Percentiles rank a stretch among this genome's conserved stretches.
These are phyloP conservation scores for Plasmodium cynomolgi DNA, from an alignment of 169 alveolate genomes.

Conservation along the genomic window DNA sequence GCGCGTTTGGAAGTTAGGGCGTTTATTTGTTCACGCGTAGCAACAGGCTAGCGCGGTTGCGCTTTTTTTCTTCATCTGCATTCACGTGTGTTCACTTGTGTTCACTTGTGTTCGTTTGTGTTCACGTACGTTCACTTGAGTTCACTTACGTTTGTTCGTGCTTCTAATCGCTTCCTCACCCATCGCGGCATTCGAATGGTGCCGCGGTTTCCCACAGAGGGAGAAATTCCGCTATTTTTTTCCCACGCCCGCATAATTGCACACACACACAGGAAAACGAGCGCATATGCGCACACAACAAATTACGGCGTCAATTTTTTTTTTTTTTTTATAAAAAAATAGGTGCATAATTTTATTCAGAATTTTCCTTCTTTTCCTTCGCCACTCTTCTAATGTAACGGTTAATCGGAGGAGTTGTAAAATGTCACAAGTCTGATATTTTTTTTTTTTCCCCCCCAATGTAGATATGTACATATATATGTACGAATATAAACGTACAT, in stretches of 20 bases:
- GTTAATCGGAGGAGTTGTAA: background rate
- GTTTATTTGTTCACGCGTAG: background rate
- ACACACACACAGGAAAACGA: slow-evolving; percentile 12
- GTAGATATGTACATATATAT: background rate
- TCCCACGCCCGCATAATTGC: slow-evolving; percentile 1
- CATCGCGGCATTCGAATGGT: background rate
- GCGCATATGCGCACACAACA: slow-evolving; percentile 14
- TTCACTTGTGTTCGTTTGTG: background rate
- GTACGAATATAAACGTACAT: background rate
- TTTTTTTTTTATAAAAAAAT: slow-evolving; percentile 10
- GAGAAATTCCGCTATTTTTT: slow-evolving; percentile 11
- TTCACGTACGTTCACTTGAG: background rate
- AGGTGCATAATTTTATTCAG: slow-evolving; percentile 20
- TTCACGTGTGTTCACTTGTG: background rate
- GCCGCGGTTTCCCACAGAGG: background rate
- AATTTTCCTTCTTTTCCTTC: background rate
- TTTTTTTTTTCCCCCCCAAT: background rate
- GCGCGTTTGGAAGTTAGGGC: background rate
- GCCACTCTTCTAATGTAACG: background rate
- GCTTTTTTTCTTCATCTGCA: background rate
- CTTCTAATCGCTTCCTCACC: background rate
- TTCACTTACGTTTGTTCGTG: background rate
- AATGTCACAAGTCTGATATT: background rate
- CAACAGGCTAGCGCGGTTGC: background rate
- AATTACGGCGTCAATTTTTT: background rate